phyloP scores from a whole-genome alignment of 371 early-diverging fungal genomes.

The Pancytospora philotis region DNA sequence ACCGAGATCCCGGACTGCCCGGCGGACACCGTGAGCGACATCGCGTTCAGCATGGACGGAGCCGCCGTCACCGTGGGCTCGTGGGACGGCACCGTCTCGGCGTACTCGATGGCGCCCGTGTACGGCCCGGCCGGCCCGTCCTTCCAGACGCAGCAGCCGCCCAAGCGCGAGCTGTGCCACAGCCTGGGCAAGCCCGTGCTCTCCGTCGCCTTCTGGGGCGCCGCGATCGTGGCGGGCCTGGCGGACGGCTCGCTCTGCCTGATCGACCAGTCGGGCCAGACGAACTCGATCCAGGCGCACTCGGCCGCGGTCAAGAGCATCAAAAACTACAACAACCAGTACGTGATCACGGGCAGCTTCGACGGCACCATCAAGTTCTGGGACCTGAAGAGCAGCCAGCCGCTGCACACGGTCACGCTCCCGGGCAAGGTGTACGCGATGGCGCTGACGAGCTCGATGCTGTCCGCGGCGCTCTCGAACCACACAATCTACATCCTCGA shows the following conservation, averaged over 20 bases:
- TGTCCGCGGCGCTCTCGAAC: constrained; percentile 72
- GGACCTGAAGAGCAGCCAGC: constrained; percentile 70
- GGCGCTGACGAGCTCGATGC: constrained; percentile 66
- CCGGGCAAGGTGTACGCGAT: constrained; percentile 75
- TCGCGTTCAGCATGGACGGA: constrained; percentile 39
- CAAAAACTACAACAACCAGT: constrained; percentile 57
- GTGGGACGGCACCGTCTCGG: constrained; percentile 58
- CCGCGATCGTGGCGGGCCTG: constrained; percentile 44
- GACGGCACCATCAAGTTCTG: constrained; percentile 82
- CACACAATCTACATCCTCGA: constrained; percentile 68
- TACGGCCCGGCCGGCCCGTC: constrained; percentile 6
- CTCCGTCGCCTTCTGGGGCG: constrained; percentile 43
- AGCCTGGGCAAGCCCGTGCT: constrained; percentile 47
- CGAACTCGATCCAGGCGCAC: constrained; percentile 41
- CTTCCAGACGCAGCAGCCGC: neutral
- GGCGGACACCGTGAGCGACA: constrained; percentile 53
- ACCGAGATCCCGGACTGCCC: constrained; percentile 43
- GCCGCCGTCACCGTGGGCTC: constrained; percentile 46
- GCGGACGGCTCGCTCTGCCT: constrained; percentile 51
- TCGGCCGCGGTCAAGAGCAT: constrained; percentile 41
- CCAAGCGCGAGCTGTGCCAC: neutral
- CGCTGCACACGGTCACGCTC: constrained; percentile 64
- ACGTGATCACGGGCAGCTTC: constrained; percentile 77
- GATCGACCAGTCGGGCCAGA: constrained; percentile 35
- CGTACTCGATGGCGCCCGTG: constrained; percentile 37